Base-by-base conservation (phyloP, 305 asterid genomes). In the Fraxinus angustifolia region DNA sequence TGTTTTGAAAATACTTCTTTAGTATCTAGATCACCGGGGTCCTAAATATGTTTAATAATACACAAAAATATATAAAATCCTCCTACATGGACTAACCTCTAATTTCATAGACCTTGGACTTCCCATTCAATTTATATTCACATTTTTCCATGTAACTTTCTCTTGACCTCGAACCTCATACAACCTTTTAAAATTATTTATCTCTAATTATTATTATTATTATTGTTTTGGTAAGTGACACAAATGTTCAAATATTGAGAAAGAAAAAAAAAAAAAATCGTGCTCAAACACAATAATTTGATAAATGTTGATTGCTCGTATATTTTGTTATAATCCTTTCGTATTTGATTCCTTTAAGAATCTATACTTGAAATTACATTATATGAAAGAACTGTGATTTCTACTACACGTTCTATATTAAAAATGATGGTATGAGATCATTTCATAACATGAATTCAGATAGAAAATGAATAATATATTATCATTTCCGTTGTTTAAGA, bases 111-210 rank as follows among this genome's bases (percentile, higher is more conserved):
- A 34, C 82, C 88, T 89, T 87, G 87, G 82, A 58, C 78, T 73
- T 67, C 78, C 80, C 79, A 68, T 48, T 81, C 73, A 85, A 12
- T 88, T 85, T 65, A 78, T 80, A 68, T 77, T 68, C 36, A 83
- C 88, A 84, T 86, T 87, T 45, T 79, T 76, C 35, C 81, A 65
- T 82, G 74, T 83, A 83, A 81, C 89, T 90, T 90, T 78, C 70
- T 88, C 88, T 89, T 91, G 90, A 89, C 92, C 87, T 84, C 82
- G 83, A 86, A 89, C 77, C 81, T 71, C 36, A 34, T 70, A 79
- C n/a, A 82, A 45, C 75, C 71, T 86, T 83, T 82, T 78, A 68
- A 8, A 28, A 16, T 5, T 23, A 17, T 0, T 30, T 68, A 5
- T 68, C 75, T n/a, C 26, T 53, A 56, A 56, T 30, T 68, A 62